Evolutionary conservation across 2,329 filamentous ascomycete species (phyloP), one percentile per base, ranked within the genome.

Genomic region (Phaeosphaeria sp.): DNA sequence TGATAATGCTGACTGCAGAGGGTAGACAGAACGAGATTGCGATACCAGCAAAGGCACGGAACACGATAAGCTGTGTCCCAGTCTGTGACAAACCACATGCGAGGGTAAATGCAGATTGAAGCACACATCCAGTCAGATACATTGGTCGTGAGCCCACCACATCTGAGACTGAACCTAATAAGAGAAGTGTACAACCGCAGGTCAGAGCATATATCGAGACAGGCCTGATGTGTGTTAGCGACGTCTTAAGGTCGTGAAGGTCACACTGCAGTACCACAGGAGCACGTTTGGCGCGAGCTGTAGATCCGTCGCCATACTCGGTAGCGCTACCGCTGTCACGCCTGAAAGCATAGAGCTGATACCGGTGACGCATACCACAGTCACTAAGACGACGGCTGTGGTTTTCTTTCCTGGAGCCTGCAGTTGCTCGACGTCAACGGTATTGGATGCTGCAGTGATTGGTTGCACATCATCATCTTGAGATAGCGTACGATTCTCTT

Each of bases 121-220:
- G 67, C 2, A 83, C 70, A 21, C 76, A 80, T 2, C 81, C 83
- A 0, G 77, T 69, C 2, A 84, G 72, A 52, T 83, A 81, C 65
- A 84, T 79, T 39, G 76, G 63, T 49, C 79, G 69, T 44, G 77
- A 79, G 0, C 84, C 84, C 3, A 85, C 74, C 0, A 83, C 78
- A 70, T 86, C 83, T 6, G 82, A 78, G 6, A 86, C 68, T 3
- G 83, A 81, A 2, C 84, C 84, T 2, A 79, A 77, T 1, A 85
- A 66, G 1, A 86, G 74, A 0, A 86, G 78, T 6, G 79, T 80
- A 45, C 81, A 82, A 47, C 81, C 82, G 51, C 79, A 80, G 0
- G 81, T 81, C 17, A 85, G 61, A 2, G 74, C 61, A 52, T 76
- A 76, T 13, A 78, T 67, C 1, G 74, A 77, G n/a, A 73, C 66